Conservation (phyloP, 345 rosid species). For the Aurinia saxatilis region DNA sequence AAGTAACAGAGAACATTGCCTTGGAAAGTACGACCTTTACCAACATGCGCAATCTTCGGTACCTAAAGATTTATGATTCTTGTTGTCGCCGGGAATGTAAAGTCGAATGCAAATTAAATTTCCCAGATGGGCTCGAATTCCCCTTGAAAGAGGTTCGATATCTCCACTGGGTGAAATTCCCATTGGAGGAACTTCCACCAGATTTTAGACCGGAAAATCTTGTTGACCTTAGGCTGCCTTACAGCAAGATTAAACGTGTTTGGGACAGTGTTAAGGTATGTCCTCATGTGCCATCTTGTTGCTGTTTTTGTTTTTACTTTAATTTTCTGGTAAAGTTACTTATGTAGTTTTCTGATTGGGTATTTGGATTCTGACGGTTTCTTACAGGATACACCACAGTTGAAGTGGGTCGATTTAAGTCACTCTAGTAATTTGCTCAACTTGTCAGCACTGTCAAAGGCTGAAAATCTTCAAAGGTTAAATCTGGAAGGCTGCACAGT, state of each 20-base stretch:
- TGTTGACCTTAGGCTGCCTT: slow-evolving; percentile 4
- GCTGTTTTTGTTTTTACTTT: too few species aligned
- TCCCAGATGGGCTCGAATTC: not conserved
- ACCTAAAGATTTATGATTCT: slow-evolving; percentile 13
- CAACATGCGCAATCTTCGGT: slow-evolving; percentile 24
- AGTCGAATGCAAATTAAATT: not conserved
- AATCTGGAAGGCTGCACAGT: slow-evolving; percentile 17
- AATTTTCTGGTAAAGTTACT: too few species aligned
- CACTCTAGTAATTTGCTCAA: slow-evolving; percentile 1
- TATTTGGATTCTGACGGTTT: too few species aligned
- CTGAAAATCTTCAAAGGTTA: slow-evolving; percentile 15
- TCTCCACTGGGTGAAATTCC: slow-evolving; percentile 17
- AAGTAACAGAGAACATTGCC: too few species aligned
- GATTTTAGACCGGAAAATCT: not conserved
- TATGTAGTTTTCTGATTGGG: too few species aligned
- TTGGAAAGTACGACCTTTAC: not conserved
- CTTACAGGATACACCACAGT: slow-evolving; percentile 5
- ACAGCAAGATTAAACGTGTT: slow-evolving; percentile 13
- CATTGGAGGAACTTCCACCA: slow-evolving; percentile 14
- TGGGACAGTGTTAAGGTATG: slow-evolving; percentile 16
- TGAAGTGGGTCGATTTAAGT: slow-evolving; percentile 19
- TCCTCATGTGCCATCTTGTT: too few species aligned
- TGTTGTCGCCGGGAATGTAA: slow-evolving; percentile 4
- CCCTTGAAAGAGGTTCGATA: slow-evolving; percentile 7
- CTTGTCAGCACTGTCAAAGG: slow-evolving; percentile 20